Percentiles rank a stretch among this genome's conserved stretches.
phyloP scores from a whole-genome alignment of 75 land plant genomes.

The Pinus tabuliformis region DNA sequence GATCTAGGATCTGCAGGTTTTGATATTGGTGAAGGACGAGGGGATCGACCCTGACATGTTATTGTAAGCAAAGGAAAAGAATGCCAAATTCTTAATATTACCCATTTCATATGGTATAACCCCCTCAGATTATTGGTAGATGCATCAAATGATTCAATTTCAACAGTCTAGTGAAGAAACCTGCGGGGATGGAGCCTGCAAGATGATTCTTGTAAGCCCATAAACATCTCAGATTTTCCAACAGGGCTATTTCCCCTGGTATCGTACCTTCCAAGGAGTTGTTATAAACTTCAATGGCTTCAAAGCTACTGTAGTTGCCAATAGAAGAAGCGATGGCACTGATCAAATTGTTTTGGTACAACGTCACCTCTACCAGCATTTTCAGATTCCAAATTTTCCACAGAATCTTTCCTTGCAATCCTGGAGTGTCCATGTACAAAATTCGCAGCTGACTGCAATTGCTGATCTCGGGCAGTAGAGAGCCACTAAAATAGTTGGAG shows the following conservation, averaged over 20 bases:
- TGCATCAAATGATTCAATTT: constrained; percentile 49
- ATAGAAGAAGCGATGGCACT: constrained; percentile 38
- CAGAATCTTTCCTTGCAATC: constrained; percentile 46
- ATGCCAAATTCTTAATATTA: constrained; percentile 33
- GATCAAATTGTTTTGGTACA: constrained; percentile 40
- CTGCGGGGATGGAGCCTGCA: constrained; percentile 54
- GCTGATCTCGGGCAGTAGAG: constrained; percentile 36
- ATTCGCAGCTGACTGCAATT: constrained; percentile 30
- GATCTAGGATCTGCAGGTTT: constrained; percentile 44
- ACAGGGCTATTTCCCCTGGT: constrained; percentile 46
- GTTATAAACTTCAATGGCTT: constrained; percentile 20
- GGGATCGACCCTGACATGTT: constrained; percentile 57
- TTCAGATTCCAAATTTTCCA: constrained; percentile 23
- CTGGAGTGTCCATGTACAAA: constrained; percentile 39
- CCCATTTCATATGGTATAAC: constrained; percentile 61
- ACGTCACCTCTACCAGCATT: constrained; percentile 12
- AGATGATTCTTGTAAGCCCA: constrained; percentile 48
- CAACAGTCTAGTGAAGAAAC: constrained; percentile 43
- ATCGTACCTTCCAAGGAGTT: constrained; percentile 46
- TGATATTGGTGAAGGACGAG: constrained; percentile 43
- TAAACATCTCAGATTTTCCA: constrained; percentile 47
- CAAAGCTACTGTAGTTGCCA: constrained; percentile 25
- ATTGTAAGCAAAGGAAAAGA: constrained; percentile 47
- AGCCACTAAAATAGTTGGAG: constrained; percentile 30
- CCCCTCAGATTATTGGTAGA: constrained; percentile 53